Evolutionary conservation across 768 basidiomycete genomes (phyloP).

Genomic region (Mycena alexandri): DNA sequence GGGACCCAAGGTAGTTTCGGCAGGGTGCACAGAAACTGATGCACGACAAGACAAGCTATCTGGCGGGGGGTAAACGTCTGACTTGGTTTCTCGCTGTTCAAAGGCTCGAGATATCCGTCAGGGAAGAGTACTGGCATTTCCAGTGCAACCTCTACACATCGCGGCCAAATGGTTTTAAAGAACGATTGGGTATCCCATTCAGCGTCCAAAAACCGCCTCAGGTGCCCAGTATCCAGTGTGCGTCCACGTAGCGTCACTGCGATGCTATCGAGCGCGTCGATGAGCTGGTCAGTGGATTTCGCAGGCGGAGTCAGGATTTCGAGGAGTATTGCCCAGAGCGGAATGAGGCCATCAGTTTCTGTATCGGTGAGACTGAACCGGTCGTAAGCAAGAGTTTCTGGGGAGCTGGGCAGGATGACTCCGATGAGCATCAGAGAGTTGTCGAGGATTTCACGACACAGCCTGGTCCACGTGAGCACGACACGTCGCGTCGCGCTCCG

Average conservation of each 20-base stretch:
- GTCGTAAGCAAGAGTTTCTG: slow-evolving; percentile 10
- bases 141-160: slow-evolving; percentile 25
- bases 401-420: slow-evolving; percentile 26
- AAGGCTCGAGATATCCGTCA: slow-evolving; percentile 7
- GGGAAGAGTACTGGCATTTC: slow-evolving; percentile 31
- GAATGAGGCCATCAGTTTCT: slow-evolving; percentile 15
- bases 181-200: slow-evolving; percentile 3
- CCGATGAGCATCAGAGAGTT: background rate
- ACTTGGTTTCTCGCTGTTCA: background rate
- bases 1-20: slow-evolving; percentile 27
- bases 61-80: slow-evolving; percentile 8
- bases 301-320: slow-evolving; percentile 10
- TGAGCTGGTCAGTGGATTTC: slow-evolving; percentile 13
- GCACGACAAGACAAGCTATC: slow-evolving; percentile 27
- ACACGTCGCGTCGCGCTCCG: background rate
- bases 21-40: slow-evolving; percentile 35
- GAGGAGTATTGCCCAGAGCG: slow-evolving; percentile 28
- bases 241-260: slow-evolving; percentile 21
- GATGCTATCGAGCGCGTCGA: slow-evolving; percentile 32
- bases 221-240: slow-evolving; percentile 9
- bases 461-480: background rate
- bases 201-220: slow-evolving; percentile 11
- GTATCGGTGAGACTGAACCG: slow-evolving; percentile 30
- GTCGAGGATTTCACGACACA: too few relatives aligned
- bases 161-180: slow-evolving; percentile 24